A percentile compares a stretch with the other conserved stretches of the same genome.
Conservation (phyloP, 768 basidiomycete genomes). For the Dioszegia crocea region DNA sequence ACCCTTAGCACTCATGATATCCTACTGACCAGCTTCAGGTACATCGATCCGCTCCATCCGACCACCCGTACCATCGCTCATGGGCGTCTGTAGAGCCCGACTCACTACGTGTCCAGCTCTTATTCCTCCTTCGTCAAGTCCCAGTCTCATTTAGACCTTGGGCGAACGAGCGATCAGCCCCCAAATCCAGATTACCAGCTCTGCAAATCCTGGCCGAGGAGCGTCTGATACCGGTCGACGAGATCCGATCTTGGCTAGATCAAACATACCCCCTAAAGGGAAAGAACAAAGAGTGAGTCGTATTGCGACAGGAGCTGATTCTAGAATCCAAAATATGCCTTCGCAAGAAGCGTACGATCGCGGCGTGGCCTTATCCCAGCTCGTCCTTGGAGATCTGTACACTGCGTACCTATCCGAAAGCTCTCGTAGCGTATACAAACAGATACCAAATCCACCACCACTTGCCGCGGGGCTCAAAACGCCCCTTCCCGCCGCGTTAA, state of each 20-base stretch:
- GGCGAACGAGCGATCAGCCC: slow-evolving; percentile 27
- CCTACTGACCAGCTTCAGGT: slow-evolving; percentile 18
- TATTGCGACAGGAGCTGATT: neutral
- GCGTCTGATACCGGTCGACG: slow-evolving; percentile 20
- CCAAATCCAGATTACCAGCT: slow-evolving; percentile 26
- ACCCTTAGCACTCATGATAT: neutral
- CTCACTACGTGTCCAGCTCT: slow-evolving; percentile 32
- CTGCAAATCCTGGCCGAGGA: slow-evolving; percentile 27
- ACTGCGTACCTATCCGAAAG: slow-evolving; percentile 34
- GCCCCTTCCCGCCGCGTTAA: slow-evolving; percentile 33
- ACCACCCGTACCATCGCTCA: slow-evolving; percentile 15
- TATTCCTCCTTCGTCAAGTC: slow-evolving; percentile 31
- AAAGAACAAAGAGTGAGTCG: slow-evolving; percentile 29
- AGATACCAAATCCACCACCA: slow-evolving; percentile 29
- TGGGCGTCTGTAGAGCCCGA: slow-evolving; percentile 34
- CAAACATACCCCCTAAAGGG: slow-evolving; percentile 28
- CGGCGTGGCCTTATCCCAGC: slow-evolving; percentile 31
- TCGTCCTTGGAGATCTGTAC: slow-evolving; percentile 23
- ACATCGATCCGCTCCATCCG: slow-evolving; percentile 14
- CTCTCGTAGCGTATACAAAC: slow-evolving; percentile 11
- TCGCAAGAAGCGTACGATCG: slow-evolving; percentile 32
- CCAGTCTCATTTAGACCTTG: slow-evolving; percentile 25
- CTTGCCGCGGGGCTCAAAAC: slow-evolving; percentile 34
- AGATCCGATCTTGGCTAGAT: slow-evolving; percentile 39
- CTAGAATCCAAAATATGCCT: slow-evolving; percentile 35